Evolutionary conservation across 2,329 filamentous ascomycete species (phyloP).

Genomic region (Pleurostoma richardsiae): DNA sequence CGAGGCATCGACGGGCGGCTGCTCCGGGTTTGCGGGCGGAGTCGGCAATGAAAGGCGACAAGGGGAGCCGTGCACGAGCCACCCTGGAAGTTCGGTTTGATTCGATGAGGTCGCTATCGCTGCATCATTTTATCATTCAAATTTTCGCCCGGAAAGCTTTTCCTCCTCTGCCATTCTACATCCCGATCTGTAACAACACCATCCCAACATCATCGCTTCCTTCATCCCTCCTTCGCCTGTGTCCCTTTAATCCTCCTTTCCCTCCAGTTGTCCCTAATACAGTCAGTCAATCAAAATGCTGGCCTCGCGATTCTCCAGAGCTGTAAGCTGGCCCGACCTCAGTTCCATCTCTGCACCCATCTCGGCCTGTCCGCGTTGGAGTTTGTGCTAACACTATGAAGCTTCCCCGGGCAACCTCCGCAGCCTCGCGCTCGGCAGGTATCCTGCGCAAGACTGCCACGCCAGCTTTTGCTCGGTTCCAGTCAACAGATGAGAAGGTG

Average conservation of each 20-base stretch:
- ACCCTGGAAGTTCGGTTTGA: too few relatives aligned
- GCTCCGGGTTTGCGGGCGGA: too few relatives aligned
- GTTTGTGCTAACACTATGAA: conserved; percentile 5
- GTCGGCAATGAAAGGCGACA: too few relatives aligned
- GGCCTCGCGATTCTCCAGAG: conserved; percentile 66
- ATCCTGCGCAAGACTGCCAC: conserved; percentile 65
- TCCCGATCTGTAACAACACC: conserved; percentile 13
- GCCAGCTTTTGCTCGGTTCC: conserved; percentile 72
- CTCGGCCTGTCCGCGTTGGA: conserved; percentile 1
- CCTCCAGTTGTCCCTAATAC: conserved; percentile 24
- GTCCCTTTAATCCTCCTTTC: conserved; percentile 24
- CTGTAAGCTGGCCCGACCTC: conserved; percentile 51
- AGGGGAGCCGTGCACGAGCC: too few relatives aligned
- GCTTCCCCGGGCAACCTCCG: background rate
- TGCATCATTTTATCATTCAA: too few relatives aligned
- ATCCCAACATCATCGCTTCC: conserved; percentile 17
- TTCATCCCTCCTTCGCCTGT: conserved; percentile 24
- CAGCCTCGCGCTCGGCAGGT: conserved; percentile 63
- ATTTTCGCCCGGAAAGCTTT: conserved; percentile 3
- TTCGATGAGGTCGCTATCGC: too few relatives aligned
- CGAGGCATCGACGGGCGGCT: too few relatives aligned
- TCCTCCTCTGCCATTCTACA: conserved; percentile 3
- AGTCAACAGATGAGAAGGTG: conserved; percentile 80
- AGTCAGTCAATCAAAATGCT: conserved; percentile 55
- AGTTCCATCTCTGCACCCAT: conserved; percentile 1